phyloP scores from a whole-genome alignment of 306 rosid genomes.

The Gynostemma pentaphyllum region DNA sequence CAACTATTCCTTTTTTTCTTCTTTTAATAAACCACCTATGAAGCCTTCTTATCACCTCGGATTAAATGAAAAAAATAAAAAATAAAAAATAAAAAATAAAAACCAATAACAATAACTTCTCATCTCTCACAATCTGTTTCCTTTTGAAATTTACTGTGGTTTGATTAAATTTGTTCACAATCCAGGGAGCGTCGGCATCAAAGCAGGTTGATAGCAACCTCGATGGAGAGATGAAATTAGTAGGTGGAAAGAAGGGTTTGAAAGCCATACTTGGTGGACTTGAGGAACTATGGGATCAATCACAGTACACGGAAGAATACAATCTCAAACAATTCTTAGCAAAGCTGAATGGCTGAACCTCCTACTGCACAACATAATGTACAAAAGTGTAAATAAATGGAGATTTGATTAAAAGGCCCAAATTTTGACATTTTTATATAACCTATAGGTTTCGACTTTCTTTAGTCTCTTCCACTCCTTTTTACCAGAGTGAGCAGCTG shows the following conservation, averaged over 20 bases:
- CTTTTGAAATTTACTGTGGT: background rate
- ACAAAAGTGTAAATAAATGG: conserved; percentile 21
- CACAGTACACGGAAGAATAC: conserved; percentile 93
- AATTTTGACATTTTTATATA: conserved; percentile 36
- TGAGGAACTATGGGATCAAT: conserved; percentile 93
- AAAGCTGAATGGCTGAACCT: conserved; percentile 72
- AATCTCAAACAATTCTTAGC: conserved; percentile 73
- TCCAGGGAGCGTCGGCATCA: conserved; percentile 42
- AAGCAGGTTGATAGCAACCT: conserved; percentile 34
- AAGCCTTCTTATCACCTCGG: background rate
- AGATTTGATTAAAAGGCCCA: conserved; percentile 19
- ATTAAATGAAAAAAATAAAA: background rate
- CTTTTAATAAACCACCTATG: background rate
- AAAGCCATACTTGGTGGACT: conserved; percentile 91
- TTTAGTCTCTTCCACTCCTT: background rate
- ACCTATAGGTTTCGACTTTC: background rate
- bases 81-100: too few species aligned
- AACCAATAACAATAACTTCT: background rate
- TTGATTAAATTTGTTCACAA: background rate
- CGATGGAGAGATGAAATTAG: conserved; percentile 41
- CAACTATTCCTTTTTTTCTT: background rate
- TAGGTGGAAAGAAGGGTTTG: conserved; percentile 67
- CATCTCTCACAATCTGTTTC: background rate
- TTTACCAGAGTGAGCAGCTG: background rate
- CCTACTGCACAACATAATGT: conserved; percentile 11